Base-by-base conservation (phyloP, 2,329 filamentous ascomycete genomes). In the Sclerotinia subarctica region DNA sequence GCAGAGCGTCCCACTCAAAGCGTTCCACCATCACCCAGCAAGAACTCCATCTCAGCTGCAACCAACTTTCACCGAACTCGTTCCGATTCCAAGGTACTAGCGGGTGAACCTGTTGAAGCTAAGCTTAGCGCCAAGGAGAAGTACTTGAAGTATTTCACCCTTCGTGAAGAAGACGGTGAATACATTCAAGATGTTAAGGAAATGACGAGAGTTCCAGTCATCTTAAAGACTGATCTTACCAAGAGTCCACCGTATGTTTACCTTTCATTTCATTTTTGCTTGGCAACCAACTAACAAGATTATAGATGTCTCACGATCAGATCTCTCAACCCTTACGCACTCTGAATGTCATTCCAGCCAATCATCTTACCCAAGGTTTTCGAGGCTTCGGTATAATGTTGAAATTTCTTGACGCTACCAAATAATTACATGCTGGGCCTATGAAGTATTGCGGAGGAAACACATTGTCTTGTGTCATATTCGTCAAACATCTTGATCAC, bases 161-260 rank as follows among this genome's bases (percentile, higher is more conserved):
- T 99, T 74, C 87, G 95, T 64, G 94, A 99, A 79, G 92, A 96
- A 80, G 90, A 91, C 74, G 94, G 94, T 72, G 92, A 98, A 75
- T 96, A 96, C 82, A 97, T 99, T 77, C 95, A 99, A 81, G 95
- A 99, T 79, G 93, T 99, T 73, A 94, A 90, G 68, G 95, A 99
- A 84, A 97, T 99, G 94, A 94, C 93, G 54, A 87, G 94, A 74
- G 91, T 99, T 70, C 95, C 95, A n/a, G 91, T 99, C 73, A 96
- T 99, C 78, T 82, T 99, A 77, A 98, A 97, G 89, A 98, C 95
- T 73, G 95, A 99, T 82, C 86, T 99, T 76, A 92, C 86, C 82
- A 99, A 99, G 91, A 98, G 94, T 83, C 95, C 95, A 82, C 95
- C 95, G 94, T 99, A 91, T 89, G 95, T 94, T 59, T 46, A 47